Percentiles rank a stretch among this genome's conserved stretches.
Evolutionary conservation across 1,139 yeast genomes (phyloP).

Genomic region (Geotrichum bryndzae): DNA sequence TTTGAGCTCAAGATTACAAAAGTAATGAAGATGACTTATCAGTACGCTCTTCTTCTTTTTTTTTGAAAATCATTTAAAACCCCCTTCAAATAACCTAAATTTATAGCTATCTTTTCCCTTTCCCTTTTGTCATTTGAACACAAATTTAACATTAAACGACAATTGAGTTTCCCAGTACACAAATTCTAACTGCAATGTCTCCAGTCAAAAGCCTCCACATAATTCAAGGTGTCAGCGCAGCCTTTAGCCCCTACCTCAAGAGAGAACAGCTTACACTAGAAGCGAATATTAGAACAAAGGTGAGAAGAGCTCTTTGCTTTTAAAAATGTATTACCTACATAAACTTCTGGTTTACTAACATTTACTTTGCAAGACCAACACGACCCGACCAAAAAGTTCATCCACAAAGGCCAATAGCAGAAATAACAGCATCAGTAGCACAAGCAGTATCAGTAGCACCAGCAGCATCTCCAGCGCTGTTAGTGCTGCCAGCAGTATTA

Average conservation of each 20-base stretch:
- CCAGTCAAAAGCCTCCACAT: background rate
- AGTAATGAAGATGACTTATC: background rate
- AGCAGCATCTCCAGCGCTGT: background rate
- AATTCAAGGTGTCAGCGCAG: background rate
- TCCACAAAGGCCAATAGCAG: background rate
- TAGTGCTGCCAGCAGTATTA: background rate
- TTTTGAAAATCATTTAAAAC: background rate
- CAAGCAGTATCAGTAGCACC: background rate
- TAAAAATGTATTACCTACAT: background rate
- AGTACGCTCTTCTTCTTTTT: background rate
- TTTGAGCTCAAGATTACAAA: background rate
- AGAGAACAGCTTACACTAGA: conserved; percentile 2
- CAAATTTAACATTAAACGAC: background rate
- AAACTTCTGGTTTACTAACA: background rate
- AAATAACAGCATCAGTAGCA: background rate
- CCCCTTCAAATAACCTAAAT: background rate
- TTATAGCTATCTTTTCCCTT: background rate
- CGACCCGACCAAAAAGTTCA: background rate
- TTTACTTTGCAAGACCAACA: background rate
- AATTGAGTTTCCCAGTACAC: background rate
- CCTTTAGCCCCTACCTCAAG: conserved; percentile 7
- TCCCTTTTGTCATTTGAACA: background rate
- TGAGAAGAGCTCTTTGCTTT: background rate
- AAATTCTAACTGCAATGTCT: background rate
- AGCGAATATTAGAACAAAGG: background rate